Evolutionary conservation across 116 monocot species (phyloP).

Genomic region (Zostera marina): DNA sequence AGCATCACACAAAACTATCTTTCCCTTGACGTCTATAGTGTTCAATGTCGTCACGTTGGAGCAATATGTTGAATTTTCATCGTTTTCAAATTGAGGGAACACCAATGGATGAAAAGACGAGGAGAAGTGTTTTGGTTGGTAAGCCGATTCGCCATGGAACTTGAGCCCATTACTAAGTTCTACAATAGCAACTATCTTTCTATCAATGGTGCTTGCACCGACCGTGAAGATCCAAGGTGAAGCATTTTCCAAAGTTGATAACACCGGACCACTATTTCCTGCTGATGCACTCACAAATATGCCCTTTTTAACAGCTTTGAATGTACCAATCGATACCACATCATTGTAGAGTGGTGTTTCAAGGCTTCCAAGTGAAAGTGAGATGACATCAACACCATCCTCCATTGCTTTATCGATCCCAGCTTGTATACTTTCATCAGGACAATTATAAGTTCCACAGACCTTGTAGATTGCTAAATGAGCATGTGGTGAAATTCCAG

Average conservation of each 20-base stretch:
- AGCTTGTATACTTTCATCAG: background rate
- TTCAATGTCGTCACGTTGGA: background rate
- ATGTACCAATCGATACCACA: background rate
- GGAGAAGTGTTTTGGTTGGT: conserved; percentile 1
- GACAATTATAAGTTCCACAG: background rate
- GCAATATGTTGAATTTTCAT: background rate
- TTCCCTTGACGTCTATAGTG: conserved; percentile 1
- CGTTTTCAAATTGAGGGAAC: background rate
- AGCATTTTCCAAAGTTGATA: background rate
- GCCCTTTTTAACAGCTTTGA: conserved; percentile 9
- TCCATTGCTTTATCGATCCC: conserved; percentile 9
- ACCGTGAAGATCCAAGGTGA: conserved; percentile 14
- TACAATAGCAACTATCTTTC: background rate
- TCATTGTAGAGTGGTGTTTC: background rate
- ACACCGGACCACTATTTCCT: conserved; percentile 9
- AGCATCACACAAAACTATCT: conserved; percentile 9
- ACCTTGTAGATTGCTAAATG: conserved; percentile 15
- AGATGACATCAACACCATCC: conserved; percentile 18
- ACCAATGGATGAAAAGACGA: background rate
- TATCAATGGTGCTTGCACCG: conserved; percentile 12
- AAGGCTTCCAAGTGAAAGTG: conserved; percentile 5
- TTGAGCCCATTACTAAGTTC: conserved; percentile 9
- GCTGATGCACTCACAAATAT: conserved; percentile 11
- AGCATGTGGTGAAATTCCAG: conserved; percentile 10
- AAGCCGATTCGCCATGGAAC: conserved; percentile 1